These are phyloP conservation scores for Favolaschia claudopus DNA, from an alignment of 768 basidiomycete species.

Conservation along the genomic window DNA sequence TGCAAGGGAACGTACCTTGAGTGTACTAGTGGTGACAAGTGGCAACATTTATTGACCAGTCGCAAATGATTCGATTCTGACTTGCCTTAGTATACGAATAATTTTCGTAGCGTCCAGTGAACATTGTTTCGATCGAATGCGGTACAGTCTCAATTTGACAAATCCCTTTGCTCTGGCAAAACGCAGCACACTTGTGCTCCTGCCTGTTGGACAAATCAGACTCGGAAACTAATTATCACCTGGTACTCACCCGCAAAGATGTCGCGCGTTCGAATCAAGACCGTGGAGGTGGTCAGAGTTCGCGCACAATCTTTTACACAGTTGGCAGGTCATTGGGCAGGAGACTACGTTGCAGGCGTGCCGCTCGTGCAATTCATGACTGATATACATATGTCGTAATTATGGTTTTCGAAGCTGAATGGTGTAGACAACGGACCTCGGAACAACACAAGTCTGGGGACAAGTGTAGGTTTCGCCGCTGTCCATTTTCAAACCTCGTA, in stretches of 20 bases:
- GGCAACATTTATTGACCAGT: background rate
- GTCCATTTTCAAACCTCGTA: conserved; percentile 38
- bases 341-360: conserved; percentile 59
- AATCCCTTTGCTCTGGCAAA: conserved; percentile 55
- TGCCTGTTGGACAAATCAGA: conserved; percentile 43
- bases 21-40: conserved; percentile 55
- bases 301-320: conserved; percentile 62
- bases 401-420: background rate
- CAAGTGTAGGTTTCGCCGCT: conserved; percentile 47
- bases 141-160: conserved; percentile 69
- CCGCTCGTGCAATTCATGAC: conserved; percentile 49
- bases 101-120: conserved; percentile 63
- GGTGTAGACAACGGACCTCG: conserved; percentile 41
- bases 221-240: too few relatives aligned
- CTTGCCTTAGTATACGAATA: conserved; percentile 69
- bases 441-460: conserved; percentile 47
- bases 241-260: conserved; percentile 66
- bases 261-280: conserved; percentile 43
- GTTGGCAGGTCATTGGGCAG: conserved; percentile 60
- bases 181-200: conserved; percentile 52
- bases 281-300: conserved; percentile 60
- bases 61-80: background rate
- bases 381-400: conserved; percentile 27
- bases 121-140: conserved; percentile 66
- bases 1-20: conserved; percentile 48